Evolutionary conservation across 2,329 filamentous ascomycete genomes (phyloP).

Genomic region (Fusarium nanum): DNA sequence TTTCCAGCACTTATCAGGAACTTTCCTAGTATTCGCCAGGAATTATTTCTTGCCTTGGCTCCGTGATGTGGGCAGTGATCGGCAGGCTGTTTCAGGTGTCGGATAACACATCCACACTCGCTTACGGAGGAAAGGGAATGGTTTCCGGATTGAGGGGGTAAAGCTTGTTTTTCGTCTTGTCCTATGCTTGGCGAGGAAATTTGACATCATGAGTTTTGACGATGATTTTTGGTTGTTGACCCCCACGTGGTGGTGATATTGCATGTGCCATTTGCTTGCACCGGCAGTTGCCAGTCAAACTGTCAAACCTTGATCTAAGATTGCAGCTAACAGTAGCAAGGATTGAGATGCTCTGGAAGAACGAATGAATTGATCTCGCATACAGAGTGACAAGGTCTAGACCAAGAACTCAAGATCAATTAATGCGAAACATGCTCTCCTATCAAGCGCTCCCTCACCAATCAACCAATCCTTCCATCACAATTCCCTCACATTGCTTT

Average conservation of each 20-base stretch:
- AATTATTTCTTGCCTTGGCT: neutral
- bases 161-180: neutral
- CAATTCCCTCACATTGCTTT: neutral
- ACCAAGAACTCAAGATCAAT: neutral
- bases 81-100: slow-evolving; percentile 11
- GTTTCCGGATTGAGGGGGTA: neutral
- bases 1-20: neutral
- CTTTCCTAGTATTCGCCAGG: neutral
- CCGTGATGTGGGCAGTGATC: neutral
- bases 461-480: neutral
- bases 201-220: neutral
- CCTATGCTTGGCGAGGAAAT: neutral
- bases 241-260: neutral
- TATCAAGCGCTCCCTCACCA: neutral
- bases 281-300: neutral
- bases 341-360: neutral
- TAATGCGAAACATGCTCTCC: neutral
- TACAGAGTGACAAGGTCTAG: neutral
- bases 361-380: too few species aligned
- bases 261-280: neutral
- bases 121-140: neutral
- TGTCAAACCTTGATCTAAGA: too few species aligned
- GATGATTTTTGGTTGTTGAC: neutral
- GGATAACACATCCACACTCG: neutral
- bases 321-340: neutral